Conservation (phyloP, 352 stramenopile genomes). For the Pythium angustatum region DNA sequence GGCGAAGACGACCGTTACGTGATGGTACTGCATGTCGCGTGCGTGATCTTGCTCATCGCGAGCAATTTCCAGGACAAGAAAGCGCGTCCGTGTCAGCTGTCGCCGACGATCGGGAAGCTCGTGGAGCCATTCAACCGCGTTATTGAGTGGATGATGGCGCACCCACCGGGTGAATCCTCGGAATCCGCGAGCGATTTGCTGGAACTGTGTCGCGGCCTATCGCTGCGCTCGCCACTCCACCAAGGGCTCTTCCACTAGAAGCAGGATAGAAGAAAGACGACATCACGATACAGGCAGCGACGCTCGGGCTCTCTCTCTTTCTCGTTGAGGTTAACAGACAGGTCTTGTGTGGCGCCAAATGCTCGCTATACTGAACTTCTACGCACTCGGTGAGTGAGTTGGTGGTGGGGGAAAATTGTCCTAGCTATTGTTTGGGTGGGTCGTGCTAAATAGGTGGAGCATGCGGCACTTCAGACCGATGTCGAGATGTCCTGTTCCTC, state of each 20-base stretch:
- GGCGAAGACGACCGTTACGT: constrained; percentile 80
- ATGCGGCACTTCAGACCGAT: constrained; percentile 35
- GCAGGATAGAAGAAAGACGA: not conserved
- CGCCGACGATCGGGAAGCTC: constrained; percentile 42
- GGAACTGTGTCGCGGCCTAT: constrained; percentile 66
- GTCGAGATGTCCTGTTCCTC: constrained; percentile 64
- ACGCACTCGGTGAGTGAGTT: constrained; percentile 11
- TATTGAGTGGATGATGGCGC: constrained; percentile 52
- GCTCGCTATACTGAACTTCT: constrained; percentile 15
- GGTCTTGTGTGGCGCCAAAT: not conserved
- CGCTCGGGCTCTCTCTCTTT: no score
- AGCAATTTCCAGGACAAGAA: constrained; percentile 59
- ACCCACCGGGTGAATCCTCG: constrained; percentile 53
- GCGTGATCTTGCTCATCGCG: constrained; percentile 67
- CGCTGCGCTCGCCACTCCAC: constrained; percentile 41
- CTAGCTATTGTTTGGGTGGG: constrained; percentile 30
- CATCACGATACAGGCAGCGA: constrained; percentile 3
- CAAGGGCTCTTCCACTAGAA: constrained; percentile 6
- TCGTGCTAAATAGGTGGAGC: constrained; percentile 30
- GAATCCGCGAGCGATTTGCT: constrained; percentile 68
- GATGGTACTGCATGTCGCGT: constrained; percentile 74
- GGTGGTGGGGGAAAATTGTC: constrained; percentile 22
- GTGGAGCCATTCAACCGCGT: constrained; percentile 58
- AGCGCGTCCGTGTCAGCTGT: constrained; percentile 37
- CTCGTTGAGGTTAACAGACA: not conserved